A percentile compares a stretch with the other conserved stretches of the same genome.
Conservation (phyloP, 2,329 filamentous ascomycete species). For the Cyclaneusma minus region DNA sequence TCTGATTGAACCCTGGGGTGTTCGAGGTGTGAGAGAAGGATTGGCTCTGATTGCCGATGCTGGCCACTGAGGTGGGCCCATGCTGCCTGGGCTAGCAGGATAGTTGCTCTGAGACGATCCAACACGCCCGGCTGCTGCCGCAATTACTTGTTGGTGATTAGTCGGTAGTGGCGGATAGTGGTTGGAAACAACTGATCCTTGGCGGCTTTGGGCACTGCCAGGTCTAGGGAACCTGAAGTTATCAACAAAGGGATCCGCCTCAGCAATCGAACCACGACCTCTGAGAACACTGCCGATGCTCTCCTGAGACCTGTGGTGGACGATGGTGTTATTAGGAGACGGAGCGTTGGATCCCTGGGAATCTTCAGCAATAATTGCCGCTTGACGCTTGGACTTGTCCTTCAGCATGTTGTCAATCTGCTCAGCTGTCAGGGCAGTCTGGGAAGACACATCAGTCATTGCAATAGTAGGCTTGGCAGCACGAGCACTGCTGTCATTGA, state of each 20-base stretch:
- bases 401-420: slow-evolving; percentile 65
- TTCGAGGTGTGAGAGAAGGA: slow-evolving; percentile 36
- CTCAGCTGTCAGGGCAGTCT: slow-evolving; percentile 70
- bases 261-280: slow-evolving; percentile 20
- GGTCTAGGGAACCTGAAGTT: slow-evolving; percentile 35
- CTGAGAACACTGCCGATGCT: slow-evolving; percentile 29
- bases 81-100: slow-evolving; percentile 30
- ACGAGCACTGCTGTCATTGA: slow-evolving; percentile 35
- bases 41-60: slow-evolving; percentile 45
- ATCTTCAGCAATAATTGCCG: slow-evolving; percentile 11
- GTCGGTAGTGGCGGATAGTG: slow-evolving; percentile 57
- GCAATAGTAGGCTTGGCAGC: slow-evolving; percentile 21
- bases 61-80: slow-evolving; percentile 76
- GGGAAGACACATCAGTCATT: slow-evolving; percentile 57
- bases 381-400: slow-evolving; percentile 25
- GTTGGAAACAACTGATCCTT: slow-evolving; percentile 27
- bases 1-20: slow-evolving; percentile 35
- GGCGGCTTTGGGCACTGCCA: slow-evolving; percentile 56
- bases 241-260: slow-evolving; percentile 22
- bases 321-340: slow-evolving; percentile 17
- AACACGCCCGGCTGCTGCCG: slow-evolving; percentile 53
- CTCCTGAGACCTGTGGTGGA: slow-evolving; percentile 29
- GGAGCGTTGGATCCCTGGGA: slow-evolving; percentile 7
- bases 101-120: slow-evolving; percentile 24
- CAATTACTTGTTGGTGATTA: slow-evolving; percentile 74